phyloP scores from a whole-genome alignment of 768 basidiomycete genomes.

The Rhizopogon vulgaris region DNA sequence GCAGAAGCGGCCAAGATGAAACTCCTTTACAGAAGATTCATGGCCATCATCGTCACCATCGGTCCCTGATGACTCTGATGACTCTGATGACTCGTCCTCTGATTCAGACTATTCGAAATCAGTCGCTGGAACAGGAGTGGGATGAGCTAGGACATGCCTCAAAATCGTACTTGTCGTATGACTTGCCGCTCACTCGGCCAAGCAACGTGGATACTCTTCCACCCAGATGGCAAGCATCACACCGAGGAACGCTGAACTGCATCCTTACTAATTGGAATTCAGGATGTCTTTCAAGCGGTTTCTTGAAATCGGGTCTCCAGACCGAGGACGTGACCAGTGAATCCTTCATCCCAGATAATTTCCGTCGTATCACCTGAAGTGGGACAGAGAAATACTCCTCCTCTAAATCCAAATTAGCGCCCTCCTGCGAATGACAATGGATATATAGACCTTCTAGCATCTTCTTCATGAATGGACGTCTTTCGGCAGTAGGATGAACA shows the following conservation, averaged over 20 bases:
- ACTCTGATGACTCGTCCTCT: constrained; percentile 18
- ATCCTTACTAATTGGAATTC: constrained; percentile 48
- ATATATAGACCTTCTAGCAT: constrained; percentile 38
- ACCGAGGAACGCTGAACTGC: constrained; percentile 53
- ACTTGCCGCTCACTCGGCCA: constrained; percentile 56
- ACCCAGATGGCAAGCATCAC: constrained; percentile 81
- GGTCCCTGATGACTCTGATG: constrained; percentile 22
- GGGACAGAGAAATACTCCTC: constrained; percentile 73
- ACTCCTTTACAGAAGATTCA: constrained; percentile 27
- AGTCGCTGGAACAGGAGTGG: not conserved
- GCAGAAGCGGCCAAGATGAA: constrained; percentile 76
- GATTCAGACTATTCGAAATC: constrained; percentile 3
- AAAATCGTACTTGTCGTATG: constrained; percentile 71
- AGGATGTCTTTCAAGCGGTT: constrained; percentile 60
- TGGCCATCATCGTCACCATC: constrained; percentile 11
- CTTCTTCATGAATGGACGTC: constrained; percentile 51
- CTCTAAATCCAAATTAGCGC: constrained; percentile 23
- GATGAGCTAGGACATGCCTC: constrained; percentile 31
- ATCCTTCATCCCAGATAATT: constrained; percentile 63
- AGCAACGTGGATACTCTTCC: constrained; percentile 59
- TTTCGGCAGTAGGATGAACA: constrained; percentile 45
- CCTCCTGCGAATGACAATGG: not conserved
- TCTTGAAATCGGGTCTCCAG: constrained; percentile 70
- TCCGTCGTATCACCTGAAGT: constrained; percentile 59
- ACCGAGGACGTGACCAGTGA: constrained; percentile 80